A percentile compares a stretch with the other conserved stretches of the same genome.
Evolutionary conservation across 148 eudicot species (phyloP).

Genomic region (Rhododendron molle): DNA sequence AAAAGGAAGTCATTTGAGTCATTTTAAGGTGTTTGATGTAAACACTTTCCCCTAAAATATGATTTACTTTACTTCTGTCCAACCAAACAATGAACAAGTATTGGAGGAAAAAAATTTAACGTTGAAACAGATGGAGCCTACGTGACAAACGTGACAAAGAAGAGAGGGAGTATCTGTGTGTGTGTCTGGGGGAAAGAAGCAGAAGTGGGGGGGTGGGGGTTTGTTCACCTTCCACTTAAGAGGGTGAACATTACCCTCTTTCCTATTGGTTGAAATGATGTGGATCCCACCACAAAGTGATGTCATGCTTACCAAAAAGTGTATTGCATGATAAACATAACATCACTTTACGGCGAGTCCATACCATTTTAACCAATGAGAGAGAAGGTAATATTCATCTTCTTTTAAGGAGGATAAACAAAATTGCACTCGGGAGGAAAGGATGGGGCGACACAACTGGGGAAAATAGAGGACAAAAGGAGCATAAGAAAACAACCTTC

Average conservation of each 20-base stretch:
- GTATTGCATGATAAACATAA: too few relatives aligned
- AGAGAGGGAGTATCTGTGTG: neutral
- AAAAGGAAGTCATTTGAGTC: neutral
- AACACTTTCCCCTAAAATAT: neutral
- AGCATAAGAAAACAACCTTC: constrained; percentile 52
- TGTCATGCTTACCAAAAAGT: too few relatives aligned
- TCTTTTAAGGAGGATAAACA: too few relatives aligned
- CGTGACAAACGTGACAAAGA: neutral
- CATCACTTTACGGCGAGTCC: too few relatives aligned
- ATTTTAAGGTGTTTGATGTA: neutral
- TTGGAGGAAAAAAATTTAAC: neutral
- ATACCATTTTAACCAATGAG: too few relatives aligned
- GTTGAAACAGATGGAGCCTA: neutral
- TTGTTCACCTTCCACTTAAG: too few relatives aligned
- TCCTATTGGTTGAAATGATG: too few relatives aligned
- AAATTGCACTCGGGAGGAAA: too few relatives aligned
- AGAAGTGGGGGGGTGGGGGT: neutral
- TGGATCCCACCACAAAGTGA: too few relatives aligned
- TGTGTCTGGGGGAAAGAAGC: neutral
- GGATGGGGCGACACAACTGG: neutral
- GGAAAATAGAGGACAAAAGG: neutral
- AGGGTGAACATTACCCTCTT: too few relatives aligned
- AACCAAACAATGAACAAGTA: neutral
- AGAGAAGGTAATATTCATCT: too few relatives aligned
- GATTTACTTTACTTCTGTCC: neutral